phyloP scores from a whole-genome alignment of 768 basidiomycete species.

The Boletus edulis region DNA sequence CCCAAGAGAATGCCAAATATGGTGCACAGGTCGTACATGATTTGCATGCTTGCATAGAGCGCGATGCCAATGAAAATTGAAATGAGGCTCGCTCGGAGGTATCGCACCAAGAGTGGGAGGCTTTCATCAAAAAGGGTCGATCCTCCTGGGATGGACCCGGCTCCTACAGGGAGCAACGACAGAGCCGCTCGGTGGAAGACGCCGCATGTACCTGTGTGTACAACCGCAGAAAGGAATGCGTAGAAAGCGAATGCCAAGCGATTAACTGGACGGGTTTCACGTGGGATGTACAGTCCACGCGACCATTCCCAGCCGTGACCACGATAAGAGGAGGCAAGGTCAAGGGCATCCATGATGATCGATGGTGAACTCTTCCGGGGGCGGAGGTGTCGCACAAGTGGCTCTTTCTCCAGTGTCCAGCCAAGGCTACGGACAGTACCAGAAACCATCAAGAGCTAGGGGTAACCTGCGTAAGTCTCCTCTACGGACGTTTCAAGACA shows the following conservation, averaged over 20 bases:
- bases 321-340: not conserved
- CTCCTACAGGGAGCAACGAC: not conserved
- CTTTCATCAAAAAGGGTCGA: not conserved
- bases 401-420: not conserved
- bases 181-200: not conserved
- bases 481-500: too few relatives aligned
- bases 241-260: not conserved
- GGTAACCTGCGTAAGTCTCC: too few relatives aligned
- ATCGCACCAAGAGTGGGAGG: not conserved
- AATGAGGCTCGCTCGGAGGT: not conserved
- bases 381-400: not conserved
- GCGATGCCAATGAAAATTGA: not conserved
- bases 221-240: not conserved
- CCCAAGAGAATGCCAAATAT: not conserved
- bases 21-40: not conserved
- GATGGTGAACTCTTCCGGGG: not conserved
- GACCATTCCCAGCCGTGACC: constrained; percentile 1
- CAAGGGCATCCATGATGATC: constrained; percentile 1
- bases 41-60: not conserved
- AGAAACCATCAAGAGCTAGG: not conserved
- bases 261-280: not conserved
- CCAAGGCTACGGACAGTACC: not conserved
- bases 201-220: not conserved
- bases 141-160: not conserved
- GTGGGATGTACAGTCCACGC: not conserved